A percentile compares a stretch with the other conserved stretches of the same genome.
phyloP scores from a whole-genome alignment of 768 basidiomycete species.

The Rubroboletus pulcherrimus region DNA sequence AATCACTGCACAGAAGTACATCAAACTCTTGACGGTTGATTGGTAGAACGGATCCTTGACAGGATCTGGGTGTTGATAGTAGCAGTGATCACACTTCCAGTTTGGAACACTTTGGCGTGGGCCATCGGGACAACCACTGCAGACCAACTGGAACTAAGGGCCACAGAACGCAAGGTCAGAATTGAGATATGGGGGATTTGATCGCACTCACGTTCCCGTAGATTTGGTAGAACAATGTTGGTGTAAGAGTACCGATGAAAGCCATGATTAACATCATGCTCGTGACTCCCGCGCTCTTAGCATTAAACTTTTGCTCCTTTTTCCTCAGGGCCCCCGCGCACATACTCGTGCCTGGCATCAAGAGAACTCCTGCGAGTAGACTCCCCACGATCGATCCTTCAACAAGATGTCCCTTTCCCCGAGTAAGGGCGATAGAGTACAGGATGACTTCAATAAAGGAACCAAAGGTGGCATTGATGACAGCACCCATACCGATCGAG shows the following conservation, averaged over 20 bases:
- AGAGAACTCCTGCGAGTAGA: constrained; percentile 88
- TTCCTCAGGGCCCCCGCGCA: constrained; percentile 79
- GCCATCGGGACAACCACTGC: constrained; percentile 67
- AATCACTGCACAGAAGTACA: constrained; percentile 93
- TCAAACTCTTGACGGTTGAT: constrained; percentile 87
- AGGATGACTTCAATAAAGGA: constrained; percentile 97
- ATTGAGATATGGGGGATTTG: not conserved
- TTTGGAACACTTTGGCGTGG: constrained; percentile 26
- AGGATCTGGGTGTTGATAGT: constrained; percentile 92
- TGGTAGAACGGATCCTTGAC: constrained; percentile 95
- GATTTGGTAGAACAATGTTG: constrained; percentile 96
- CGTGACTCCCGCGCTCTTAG: constrained; percentile 97
- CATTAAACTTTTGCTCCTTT: constrained; percentile 98
- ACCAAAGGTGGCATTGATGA: constrained; percentile 98
- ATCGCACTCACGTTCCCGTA: constrained; percentile 82
- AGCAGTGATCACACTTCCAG: constrained; percentile 91
- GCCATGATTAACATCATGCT: constrained; percentile 99
- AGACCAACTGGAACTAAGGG: constrained; percentile 78
- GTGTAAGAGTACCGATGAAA: constrained; percentile 91
- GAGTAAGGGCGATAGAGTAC: constrained; percentile 84
- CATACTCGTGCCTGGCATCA: constrained; percentile 99
- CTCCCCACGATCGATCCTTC: constrained; percentile 97
- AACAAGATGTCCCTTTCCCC: constrained; percentile 88
- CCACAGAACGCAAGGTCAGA: constrained; percentile 15
- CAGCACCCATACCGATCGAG: constrained; percentile 98